Evolutionary conservation across 805 yeast species (phyloP), one percentile per base, ranked within the genome.

Genomic region (Saccharomyces eubayanus): DNA sequence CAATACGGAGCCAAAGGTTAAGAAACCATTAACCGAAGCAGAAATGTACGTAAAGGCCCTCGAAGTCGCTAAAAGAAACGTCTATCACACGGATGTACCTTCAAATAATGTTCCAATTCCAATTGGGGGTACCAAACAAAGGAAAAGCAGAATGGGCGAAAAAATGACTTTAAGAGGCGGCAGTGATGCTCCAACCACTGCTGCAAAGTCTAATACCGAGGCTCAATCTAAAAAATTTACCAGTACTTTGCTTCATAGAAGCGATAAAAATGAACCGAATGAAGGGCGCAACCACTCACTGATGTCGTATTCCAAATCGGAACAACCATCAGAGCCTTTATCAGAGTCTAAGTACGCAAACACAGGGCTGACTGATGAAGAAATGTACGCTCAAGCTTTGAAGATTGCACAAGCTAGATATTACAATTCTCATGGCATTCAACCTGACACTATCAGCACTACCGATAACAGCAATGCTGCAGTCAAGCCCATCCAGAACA

Each of bases 21-120:
- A 53, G 31, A 48, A 55, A 49, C 50, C 54, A 6, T 43, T 64
- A 16, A 60, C 66, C 3, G 65, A 66, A 27, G 78, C 75, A 45
- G 84, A 82, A 57, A 71, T 81, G 73, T 83, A 82, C 59, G 74
- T 73, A 21, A 70, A 71, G 57, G 87, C 87, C 0, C 71, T 77
- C 56, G 77, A 77, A 57, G 77, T 78, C 12, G 87, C 88, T 0
- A 70, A 75, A 64, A 75, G 73, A 55, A 80, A 74, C 54, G 86
- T 83, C 1, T 81, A 81, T 60, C 84, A 84, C 5, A 71, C 67
- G 24, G 57, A 50, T 6, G 53, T 53, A 48, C 56, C 47, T n/a
- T 16, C 30, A 21, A 20, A 56, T n/a, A 50, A 50, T n/a, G 24
- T n/a, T 27, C 24, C 29, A n/a, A 6, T 27, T 3, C 21, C 36